These are phyloP conservation scores for Rheum nobile DNA, from an alignment of 148 eudicot genomes.

Conservation along the genomic window DNA sequence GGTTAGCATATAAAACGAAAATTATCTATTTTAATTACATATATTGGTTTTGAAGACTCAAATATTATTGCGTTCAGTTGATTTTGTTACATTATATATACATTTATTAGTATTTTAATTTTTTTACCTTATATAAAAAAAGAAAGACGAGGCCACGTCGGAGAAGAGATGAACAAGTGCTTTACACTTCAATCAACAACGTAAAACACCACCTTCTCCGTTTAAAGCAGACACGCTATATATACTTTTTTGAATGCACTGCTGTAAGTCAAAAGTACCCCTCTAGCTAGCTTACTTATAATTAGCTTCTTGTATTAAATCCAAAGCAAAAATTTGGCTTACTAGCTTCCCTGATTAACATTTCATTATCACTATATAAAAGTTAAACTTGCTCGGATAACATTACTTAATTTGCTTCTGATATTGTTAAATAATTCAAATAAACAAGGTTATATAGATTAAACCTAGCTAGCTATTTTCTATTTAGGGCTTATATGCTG, in stretches of 20 bases:
- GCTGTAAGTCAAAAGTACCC: not conserved
- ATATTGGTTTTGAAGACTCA: no score
- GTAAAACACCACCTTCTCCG: not conserved
- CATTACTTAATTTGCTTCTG: not conserved
- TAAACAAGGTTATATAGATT: no score
- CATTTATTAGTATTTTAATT: no score
- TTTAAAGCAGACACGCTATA: not conserved
- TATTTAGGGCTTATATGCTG: not conserved
- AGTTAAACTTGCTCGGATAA: not conserved
- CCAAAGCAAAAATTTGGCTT: not conserved
- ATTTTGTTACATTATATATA: no score
- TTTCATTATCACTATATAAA: not conserved
- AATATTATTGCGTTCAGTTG: no score
- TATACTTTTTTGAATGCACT: slow-evolving; percentile 2
- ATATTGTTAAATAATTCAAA: not conserved
- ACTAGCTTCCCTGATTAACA: not conserved
- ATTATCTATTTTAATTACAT: no score
- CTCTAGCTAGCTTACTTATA: not conserved
- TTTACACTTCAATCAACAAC: not conserved
- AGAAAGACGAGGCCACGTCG: not conserved
- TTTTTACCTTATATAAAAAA: no score
- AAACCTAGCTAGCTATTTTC: not conserved
- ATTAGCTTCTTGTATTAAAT: no score
- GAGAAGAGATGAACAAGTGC: not conserved
- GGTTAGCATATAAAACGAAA: not conserved